Evolutionary conservation across 176 grass and related monocot species (phyloP).

Genomic region (Tillandsia fasciculata): DNA sequence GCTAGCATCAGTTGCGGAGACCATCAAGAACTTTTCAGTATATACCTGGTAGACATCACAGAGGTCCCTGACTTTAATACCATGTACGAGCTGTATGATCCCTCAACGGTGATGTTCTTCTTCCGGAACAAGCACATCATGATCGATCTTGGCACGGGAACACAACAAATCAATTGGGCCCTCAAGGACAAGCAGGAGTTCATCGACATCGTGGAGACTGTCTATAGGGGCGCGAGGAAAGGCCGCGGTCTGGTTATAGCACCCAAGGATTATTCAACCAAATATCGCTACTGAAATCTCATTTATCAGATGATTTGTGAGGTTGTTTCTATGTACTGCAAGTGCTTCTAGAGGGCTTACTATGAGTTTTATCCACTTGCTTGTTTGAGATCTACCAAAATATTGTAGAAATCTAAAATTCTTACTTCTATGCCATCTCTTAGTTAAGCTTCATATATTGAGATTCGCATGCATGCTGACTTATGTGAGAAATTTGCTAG

Average conservation of each 20-base stretch:
- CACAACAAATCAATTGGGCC: constrained; percentile 97
- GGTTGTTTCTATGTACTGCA: too few species aligned
- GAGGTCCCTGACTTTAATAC: constrained; percentile 88
- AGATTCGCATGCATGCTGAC: too few species aligned
- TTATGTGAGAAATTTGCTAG: too few species aligned
- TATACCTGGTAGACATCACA: constrained; percentile 71
- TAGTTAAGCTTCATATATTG: too few species aligned
- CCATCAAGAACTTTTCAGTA: constrained; percentile 91
- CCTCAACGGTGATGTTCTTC: constrained; percentile 90
- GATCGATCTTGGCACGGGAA: constrained; percentile 97
- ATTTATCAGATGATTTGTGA: not conserved
- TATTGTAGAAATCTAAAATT: too few species aligned
- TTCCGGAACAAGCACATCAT: constrained; percentile 98
- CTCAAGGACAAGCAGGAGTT: constrained; percentile 96
- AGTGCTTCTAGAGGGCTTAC: too few species aligned
- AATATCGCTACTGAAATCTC: constrained; percentile 60
- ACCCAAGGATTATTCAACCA: constrained; percentile 86
- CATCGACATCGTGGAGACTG: constrained; percentile 86
- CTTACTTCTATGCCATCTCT: too few species aligned
- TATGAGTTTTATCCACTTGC: too few species aligned
- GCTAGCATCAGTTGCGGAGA: constrained; percentile 57
- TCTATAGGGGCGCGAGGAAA: constrained; percentile 78
- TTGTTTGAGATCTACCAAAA: too few species aligned
- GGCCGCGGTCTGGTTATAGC: constrained; percentile 72
- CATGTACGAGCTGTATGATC: constrained; percentile 92